Base-by-base conservation (phyloP, 805 yeast genomes). In the Suhomyces prunicola region DNA sequence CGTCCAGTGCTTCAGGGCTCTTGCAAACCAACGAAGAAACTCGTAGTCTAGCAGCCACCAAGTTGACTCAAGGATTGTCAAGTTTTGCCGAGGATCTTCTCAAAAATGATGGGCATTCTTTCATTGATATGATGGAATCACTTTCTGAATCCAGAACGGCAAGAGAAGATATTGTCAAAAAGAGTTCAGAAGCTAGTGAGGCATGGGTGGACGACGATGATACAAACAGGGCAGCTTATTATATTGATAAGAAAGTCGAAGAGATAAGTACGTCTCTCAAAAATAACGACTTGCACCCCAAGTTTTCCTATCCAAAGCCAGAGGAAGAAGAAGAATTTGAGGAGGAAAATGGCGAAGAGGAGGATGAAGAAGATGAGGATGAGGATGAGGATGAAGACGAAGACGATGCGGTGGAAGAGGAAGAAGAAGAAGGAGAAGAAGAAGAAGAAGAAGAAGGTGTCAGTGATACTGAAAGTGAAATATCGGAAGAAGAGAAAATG, bases 41-140 rank as follows among this genome's bases (percentile, higher is more conserved):
- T 10, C 23, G 24, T 2, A 56, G 55, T n/a, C 55, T 53, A 8
- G 47, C 64, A 29, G 58, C 56, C 47, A 62, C 60, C 48, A 63
- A 62, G 47, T 51, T 67, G 33, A 57, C 65, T 13, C 60, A 60
- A 48, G 70, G 69, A 13, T 59, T 70, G 35, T 63, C 69, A 3
- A 64, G 54, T 35, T 70, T 91, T 44, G 94, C 96, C 0, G 96
- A 90, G 58, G 96, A 90, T 62, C 68, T 91, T 26, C 76, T 90
- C 60, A 82, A 82, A 59, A 86, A 85, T 63, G 89, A 87, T 56
- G 96, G 96, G n/a, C 79, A 80, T 57, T 81, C 84, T 42, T 88
- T 90, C 57, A 79, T 90, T 31, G 86, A 86, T 57, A 85, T 89
- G 79, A 86, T 91, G 82, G 96, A 90, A 66, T 79, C 83, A 50